Conservation (phyloP, 2,329 filamentous ascomycete species). For the Sporothrix brunneoviolacea region DNA sequence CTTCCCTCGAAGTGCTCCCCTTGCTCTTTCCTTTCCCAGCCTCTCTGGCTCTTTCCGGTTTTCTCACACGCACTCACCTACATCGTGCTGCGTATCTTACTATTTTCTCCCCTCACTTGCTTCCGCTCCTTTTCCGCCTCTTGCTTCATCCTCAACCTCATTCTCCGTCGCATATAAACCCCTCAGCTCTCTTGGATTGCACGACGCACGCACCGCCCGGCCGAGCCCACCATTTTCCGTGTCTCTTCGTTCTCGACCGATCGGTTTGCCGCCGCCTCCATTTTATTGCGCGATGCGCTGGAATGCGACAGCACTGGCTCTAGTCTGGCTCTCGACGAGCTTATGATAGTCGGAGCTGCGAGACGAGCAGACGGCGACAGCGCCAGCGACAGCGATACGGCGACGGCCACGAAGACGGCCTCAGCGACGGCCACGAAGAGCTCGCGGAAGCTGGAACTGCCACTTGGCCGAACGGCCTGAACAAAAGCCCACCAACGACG, state of each 20-base stretch:
- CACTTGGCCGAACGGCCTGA: too few relatives aligned
- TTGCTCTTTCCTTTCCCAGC: constrained; percentile 11
- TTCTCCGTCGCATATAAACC: neutral
- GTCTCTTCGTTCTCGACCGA: neutral
- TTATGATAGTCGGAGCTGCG: constrained; percentile 4
- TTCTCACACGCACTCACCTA: neutral
- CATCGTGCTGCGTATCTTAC: constrained; percentile 8
- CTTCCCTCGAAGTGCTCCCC: neutral
- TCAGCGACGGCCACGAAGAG: neutral
- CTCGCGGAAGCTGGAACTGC: neutral
- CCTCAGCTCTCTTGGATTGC: neutral
- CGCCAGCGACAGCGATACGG: neutral
- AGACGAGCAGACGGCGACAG: neutral
- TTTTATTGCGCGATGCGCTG: constrained; percentile 15
- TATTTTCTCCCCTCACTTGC: neutral
- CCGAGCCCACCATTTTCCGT: neutral
- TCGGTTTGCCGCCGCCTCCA: neutral
- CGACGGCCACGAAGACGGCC: neutral
- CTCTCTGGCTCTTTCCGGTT: constrained; percentile 9
- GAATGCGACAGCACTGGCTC: constrained; percentile 12
- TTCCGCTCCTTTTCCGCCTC: neutral
- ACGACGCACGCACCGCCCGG: neutral
- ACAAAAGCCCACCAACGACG: too few relatives aligned
- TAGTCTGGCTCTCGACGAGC: constrained; percentile 1
- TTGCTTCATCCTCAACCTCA: neutral